A percentile compares a stretch with the other conserved stretches of the same genome.
Evolutionary conservation across 2,329 filamentous ascomycete genomes (phyloP).

Genomic region (Pyrenochaeta sp.): DNA sequence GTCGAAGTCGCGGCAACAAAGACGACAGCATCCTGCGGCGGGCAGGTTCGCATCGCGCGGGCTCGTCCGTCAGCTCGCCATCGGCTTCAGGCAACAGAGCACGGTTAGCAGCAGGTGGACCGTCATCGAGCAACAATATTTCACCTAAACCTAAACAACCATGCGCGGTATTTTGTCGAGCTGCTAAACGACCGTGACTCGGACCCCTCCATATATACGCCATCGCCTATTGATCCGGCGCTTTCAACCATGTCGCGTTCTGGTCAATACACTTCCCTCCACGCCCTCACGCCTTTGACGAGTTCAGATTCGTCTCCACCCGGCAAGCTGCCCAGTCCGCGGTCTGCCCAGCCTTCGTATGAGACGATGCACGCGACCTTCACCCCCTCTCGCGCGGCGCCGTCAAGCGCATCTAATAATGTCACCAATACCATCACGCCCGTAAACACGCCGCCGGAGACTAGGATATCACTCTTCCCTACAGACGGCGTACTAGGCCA

Average conservation of each 20-base stretch:
- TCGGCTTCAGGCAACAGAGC: slow-evolving; percentile 22
- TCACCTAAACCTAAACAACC: slow-evolving; percentile 31
- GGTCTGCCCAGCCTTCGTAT: slow-evolving; percentile 50
- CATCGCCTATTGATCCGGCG: slow-evolving; percentile 73
- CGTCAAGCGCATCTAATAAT: slow-evolving; percentile 46
- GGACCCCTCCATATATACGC: slow-evolving; percentile 67
- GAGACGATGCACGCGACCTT: slow-evolving; percentile 44
- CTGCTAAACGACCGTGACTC: slow-evolving; percentile 75
- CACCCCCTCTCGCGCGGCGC: slow-evolving; percentile 40
- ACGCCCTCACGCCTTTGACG: slow-evolving; percentile 70
- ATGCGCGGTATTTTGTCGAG: slow-evolving; percentile 60
- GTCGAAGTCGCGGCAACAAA: slow-evolving; percentile 52
- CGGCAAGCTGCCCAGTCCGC: slow-evolving; percentile 63
- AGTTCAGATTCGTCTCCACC: slow-evolving; percentile 70
- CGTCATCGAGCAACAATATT: slow-evolving; percentile 19
- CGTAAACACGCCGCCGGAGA: slow-evolving; percentile 52
- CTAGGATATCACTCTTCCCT: slow-evolving; percentile 58
- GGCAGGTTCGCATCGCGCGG: slow-evolving; percentile 33
- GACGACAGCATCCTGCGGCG: slow-evolving; percentile 28
- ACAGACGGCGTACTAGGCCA: slow-evolving; percentile 63
- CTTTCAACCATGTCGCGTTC: slow-evolving; percentile 62
- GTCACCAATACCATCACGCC: slow-evolving; percentile 57
- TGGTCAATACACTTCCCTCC: slow-evolving; percentile 61
- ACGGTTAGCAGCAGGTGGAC: slow-evolving; percentile 18
- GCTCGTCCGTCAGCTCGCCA: slow-evolving; percentile 26